These are phyloP conservation scores for Aspergillus avenaceus DNA, from an alignment of 495 filamentous ascomycete genomes.

Conservation along the genomic window DNA sequence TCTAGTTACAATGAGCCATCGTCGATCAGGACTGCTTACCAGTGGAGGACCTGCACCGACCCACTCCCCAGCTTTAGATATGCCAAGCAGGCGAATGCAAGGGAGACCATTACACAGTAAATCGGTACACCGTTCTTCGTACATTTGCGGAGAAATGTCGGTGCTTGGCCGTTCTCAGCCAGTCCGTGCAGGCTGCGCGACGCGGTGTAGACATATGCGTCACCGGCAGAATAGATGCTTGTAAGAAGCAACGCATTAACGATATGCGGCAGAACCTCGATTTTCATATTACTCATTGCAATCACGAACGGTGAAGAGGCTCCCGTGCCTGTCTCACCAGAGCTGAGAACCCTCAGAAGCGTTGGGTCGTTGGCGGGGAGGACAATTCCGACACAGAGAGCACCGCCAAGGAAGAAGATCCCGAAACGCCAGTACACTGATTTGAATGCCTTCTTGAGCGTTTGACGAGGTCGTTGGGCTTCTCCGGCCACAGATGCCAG, in stretches of 20 bases:
- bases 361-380: conserved; percentile 55
- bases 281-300: conserved; percentile 67
- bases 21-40: neutral
- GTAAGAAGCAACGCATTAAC: conserved; percentile 72
- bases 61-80: conserved; percentile 22
- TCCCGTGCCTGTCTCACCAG: conserved; percentile 43
- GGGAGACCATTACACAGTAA: conserved; percentile 37
- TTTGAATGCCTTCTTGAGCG: conserved; percentile 57
- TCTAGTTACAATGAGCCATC: no score
- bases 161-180: conserved; percentile 59
- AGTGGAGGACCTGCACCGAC: conserved; percentile 25
- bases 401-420: conserved; percentile 68
- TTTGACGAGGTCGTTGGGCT: conserved; percentile 59
- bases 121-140: conserved; percentile 45
- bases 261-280: conserved; percentile 63
- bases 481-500: conserved; percentile 76
- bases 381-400: conserved; percentile 63
- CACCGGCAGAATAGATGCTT: conserved; percentile 72
- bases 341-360: conserved; percentile 67
- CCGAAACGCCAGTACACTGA: conserved; percentile 68
- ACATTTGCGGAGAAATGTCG: conserved; percentile 48
- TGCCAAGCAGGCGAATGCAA: conserved; percentile 37
- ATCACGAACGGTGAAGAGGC: conserved; percentile 77
- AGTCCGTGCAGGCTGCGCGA: conserved; percentile 69
- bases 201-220: conserved; percentile 71